Percentiles rank a stretch among this genome's conserved stretches.
Conservation (phyloP, 2,329 filamentous ascomycete genomes). For the Alternaria rosae region DNA sequence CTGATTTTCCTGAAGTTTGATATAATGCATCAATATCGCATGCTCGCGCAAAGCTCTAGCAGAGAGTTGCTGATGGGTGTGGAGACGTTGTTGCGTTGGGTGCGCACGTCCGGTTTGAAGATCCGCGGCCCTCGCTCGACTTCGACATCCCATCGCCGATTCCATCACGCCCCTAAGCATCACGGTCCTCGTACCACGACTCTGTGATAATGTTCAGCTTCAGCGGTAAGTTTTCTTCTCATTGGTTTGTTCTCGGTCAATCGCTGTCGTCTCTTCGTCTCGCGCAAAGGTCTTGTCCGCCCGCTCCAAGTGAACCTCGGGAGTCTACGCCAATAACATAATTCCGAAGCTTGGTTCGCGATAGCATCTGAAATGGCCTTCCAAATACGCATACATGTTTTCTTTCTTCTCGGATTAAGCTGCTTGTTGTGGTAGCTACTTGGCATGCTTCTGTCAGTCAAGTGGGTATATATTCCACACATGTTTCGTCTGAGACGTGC, state of each 20-base stretch:
- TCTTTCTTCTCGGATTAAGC: background rate
- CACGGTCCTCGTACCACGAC: background rate
- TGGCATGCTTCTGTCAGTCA: constrained; percentile 25
- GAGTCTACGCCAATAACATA: background rate
- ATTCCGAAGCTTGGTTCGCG: background rate
- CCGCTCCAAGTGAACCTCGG: background rate
- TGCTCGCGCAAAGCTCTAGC: background rate
- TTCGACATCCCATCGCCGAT: constrained; percentile 6
- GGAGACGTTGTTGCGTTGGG: constrained; percentile 18
- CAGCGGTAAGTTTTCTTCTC: constrained; percentile 41
- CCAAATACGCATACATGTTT: background rate
- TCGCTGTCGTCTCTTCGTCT: constrained; percentile 1
- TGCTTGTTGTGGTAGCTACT: constrained; percentile 9
- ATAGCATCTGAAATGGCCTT: background rate
- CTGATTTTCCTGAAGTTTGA: background rate
- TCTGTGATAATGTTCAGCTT: constrained; percentile 46
- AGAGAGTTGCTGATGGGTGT: constrained; percentile 5
- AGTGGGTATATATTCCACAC: constrained; percentile 29
- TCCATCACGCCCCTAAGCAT: constrained; percentile 3
- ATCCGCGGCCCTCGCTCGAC: constrained; percentile 10
- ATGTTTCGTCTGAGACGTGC: constrained; percentile 36
- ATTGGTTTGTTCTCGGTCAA: background rate
- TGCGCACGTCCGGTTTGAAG: constrained; percentile 23
- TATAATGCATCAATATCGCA: constrained; percentile 4
- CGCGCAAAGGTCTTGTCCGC: constrained; percentile 2